These are phyloP conservation scores for Plasmodium vivax DNA, from an alignment of 169 alveolate genomes.

Conservation along the genomic window DNA sequence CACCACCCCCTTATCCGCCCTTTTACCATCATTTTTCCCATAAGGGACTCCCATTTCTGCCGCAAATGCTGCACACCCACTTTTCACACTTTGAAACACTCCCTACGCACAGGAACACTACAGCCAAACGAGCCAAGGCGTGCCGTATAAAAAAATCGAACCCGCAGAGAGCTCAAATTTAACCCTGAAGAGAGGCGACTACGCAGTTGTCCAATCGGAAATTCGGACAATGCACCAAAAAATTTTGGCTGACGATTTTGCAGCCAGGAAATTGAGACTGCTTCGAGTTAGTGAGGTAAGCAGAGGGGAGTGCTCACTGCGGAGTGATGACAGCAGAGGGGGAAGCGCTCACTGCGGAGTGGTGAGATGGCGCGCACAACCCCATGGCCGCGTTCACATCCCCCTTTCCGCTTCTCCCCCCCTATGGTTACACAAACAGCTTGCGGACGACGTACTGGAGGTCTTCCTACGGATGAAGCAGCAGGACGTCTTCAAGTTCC, in stretches of 20 bases:
- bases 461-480: constrained; percentile 19
- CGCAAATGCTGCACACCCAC: background rate
- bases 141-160: constrained; percentile 48
- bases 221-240: constrained; percentile 5
- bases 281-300: constrained; percentile 37
- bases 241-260: constrained; percentile 3
- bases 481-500: constrained; percentile 3
- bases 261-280: background rate
- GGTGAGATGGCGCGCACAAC: background rate
- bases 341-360: background rate
- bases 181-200: constrained; percentile 14
- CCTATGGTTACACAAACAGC: background rate
- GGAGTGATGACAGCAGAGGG: background rate
- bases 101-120: constrained; percentile 1
- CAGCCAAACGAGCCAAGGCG: constrained; percentile 10
- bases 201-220: constrained; percentile 34
- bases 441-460: constrained; percentile 14
- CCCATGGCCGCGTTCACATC: background rate
- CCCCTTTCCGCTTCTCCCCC: background rate
- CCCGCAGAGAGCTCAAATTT: background rate
- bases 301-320: too few relatives aligned
- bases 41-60: background rate
- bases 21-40: background rate
- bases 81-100: background rate
- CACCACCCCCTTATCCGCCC: background rate